Percentiles rank a stretch among this genome's conserved stretches.
These are phyloP conservation scores for Peronospora farinosa DNA, from an alignment of 352 stramenopile species.

Conservation along the genomic window DNA sequence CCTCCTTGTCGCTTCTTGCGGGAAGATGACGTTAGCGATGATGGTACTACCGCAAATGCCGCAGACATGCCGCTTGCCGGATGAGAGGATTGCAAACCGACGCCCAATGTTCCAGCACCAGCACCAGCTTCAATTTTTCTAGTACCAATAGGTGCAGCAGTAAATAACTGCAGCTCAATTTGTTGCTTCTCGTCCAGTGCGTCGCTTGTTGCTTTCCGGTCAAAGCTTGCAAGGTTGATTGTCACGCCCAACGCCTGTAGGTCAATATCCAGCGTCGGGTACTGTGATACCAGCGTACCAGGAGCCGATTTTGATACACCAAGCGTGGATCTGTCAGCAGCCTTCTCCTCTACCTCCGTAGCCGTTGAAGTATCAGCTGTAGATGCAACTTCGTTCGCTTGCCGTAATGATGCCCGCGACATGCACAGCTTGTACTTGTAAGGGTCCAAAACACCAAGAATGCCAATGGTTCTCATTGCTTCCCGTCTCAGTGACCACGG, in stretches of 20 bases:
- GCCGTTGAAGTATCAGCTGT: constrained; percentile 23
- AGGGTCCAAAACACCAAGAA: constrained; percentile 92
- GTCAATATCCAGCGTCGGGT: constrained; percentile 50
- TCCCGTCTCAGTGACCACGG: constrained; percentile 92
- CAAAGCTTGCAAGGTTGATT: constrained; percentile 51
- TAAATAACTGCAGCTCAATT: constrained; percentile 82
- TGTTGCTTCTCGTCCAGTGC: constrained; percentile 83
- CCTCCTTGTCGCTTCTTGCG: constrained; percentile 25
- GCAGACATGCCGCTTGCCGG: constrained; percentile 21
- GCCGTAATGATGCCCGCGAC: constrained; percentile 55
- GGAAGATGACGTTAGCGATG: constrained; percentile 19
- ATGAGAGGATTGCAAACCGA: constrained; percentile 25
- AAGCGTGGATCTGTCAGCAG: constrained; percentile 8
- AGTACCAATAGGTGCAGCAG: constrained; percentile 79
- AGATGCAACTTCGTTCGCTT: constrained; percentile 56
- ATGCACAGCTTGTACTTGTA: constrained; percentile 91
- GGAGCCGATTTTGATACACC: constrained; percentile 14
- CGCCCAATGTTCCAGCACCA: constrained; percentile 18
- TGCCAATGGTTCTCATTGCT: constrained; percentile 94
- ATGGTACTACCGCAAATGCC: constrained; percentile 11
- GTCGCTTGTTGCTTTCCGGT: constrained; percentile 44
- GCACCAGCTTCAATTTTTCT: constrained; percentile 39
- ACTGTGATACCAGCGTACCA: constrained; percentile 23
- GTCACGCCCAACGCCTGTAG: constrained; percentile 51
- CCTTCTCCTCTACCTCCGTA: constrained; percentile 13